Evolutionary conservation across 202 grass and related monocot species (phyloP), one percentile per base, ranked within the genome.

Genomic region (Dendrocalamus latiflorus): DNA sequence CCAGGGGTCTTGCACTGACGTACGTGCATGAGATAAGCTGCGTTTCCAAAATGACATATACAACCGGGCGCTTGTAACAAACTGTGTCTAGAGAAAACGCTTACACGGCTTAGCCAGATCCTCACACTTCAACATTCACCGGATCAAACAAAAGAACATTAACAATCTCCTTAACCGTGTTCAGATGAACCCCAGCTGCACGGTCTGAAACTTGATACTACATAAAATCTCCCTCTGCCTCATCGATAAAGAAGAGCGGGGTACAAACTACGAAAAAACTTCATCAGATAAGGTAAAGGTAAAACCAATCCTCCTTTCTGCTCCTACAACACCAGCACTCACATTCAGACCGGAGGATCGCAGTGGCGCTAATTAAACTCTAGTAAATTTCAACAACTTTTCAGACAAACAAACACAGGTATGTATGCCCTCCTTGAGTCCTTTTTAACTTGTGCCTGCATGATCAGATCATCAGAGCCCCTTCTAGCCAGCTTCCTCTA

Each of bases 201-300:
- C 42, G 28, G 58, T 82, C 47, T 20, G 37, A 81, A 87, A 5
- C 9, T 53, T 36, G n/a, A 17, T 62, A 16, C 64, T 76, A 55
- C 63, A 28, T 67, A 64, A 44, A 58, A 60, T 28, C 24, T 49
- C 54, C 59, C 62, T 78, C 78, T 37, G n/a, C n/a, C n/a, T n/a
- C n/a, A n/a, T n/a, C n/a, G n/a, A n/a, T n/a, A n/a, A n/a, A n/a
- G n/a, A n/a, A n/a, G n/a, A n/a, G 53, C 10, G 54, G 79, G 85
- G 80, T 63, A 71, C 42, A 30, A 72, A 65, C 72, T 82, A 77
- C 0, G 10, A 72, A 34, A 81, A 28, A 77, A 77, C 56, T 37
- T 57, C n/a, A 85, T 43, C 76, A 57, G 59, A 59, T 38, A 74
- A 58, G 4, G 10, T 30, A 50, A 50, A 70, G 72, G 33, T 70